Evolutionary conservation across 768 basidiomycete species (phyloP), one percentile per base, ranked within the genome.

Genomic region (Hygrocybe coccinea): DNA sequence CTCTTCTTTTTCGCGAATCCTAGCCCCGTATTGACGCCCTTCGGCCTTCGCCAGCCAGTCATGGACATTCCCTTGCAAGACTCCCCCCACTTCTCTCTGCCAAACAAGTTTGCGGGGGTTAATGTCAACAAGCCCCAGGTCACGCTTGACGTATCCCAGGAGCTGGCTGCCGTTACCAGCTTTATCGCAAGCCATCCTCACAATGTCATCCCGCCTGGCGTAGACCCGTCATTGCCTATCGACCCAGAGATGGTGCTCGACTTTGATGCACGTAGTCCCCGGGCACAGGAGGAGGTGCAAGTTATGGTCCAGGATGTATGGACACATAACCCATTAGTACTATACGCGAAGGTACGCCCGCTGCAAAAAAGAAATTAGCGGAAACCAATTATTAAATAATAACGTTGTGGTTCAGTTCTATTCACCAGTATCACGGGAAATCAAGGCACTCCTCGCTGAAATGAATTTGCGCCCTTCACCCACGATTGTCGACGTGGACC

Each of bases 211-310:
- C 89, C 91, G 1, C 65, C 72, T 0, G 73, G 74, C 5, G 78
- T 90, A 44, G 81, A 91, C 62, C 86, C 90, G 0, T 61, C 75
- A 10, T 59, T 61, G 10, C 81, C 88, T 7, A 82, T 91, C 56
- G 89, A 92, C 66, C 88, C 91, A 3, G 81, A 89, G 62, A 80
- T 91, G 55, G 79, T 93, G 4, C 78, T 93, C 39, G 90, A 89
- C 62, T 93, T 92, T 65, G 89, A 92, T 65, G 86, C 87, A 0
- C 80, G 83, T n/a, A 74, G 80, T 41, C 71, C 79, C 2, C 76
- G 78, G 12, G 87, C 88, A 1, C 61, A 65, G 17, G 78, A 82
- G 34, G 88, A 91, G 67, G 72, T 91, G 33, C 66, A 70, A 34
- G 71, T 74, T 1, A 74, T 91, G 65, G 78, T 84, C 6, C 70